These are phyloP conservation scores for carrot (Daucus carota) DNA, from an alignment of 129 eudicot species.

Conservation along the genomic window DNA sequence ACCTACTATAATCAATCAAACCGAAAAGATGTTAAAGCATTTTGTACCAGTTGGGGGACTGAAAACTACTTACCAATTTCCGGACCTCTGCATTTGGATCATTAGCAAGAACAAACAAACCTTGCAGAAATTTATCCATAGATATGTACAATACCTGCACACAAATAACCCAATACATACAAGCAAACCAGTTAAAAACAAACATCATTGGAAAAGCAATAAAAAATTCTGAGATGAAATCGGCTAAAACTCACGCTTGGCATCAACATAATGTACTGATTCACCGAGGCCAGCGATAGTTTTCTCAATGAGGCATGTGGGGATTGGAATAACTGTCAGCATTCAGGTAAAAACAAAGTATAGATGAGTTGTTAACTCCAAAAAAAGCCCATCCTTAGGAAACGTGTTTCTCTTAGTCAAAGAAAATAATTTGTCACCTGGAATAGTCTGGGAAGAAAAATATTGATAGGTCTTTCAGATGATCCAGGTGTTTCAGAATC, in stretches of 20 bases:
- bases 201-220: conserved; percentile 14
- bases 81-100: conserved; percentile 90
- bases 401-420: neutral
- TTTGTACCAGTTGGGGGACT: neutral
- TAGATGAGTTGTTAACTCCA: neutral
- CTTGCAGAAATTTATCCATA: conserved; percentile 87
- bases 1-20: neutral
- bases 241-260: conserved; percentile 59
- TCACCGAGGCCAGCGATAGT: conserved; percentile 76
- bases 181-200: conserved; percentile 7
- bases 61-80: conserved; percentile 64
- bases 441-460: conserved; percentile 79
- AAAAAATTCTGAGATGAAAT: neutral
- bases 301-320: conserved; percentile 71
- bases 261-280: conserved; percentile 93
- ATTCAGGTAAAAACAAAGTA: conserved; percentile 9
- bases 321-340: conserved; percentile 73
- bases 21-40: too few species aligned
- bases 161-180: neutral
- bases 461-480: conserved; percentile 83
- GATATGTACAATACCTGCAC: conserved; percentile 65
- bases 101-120: conserved; percentile 91
- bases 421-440: conserved; percentile 28
- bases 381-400: neutral
- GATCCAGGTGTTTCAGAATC: conserved; percentile 85